Conservation (phyloP, 768 basidiomycete species). For the Termitomyces sp. region DNA sequence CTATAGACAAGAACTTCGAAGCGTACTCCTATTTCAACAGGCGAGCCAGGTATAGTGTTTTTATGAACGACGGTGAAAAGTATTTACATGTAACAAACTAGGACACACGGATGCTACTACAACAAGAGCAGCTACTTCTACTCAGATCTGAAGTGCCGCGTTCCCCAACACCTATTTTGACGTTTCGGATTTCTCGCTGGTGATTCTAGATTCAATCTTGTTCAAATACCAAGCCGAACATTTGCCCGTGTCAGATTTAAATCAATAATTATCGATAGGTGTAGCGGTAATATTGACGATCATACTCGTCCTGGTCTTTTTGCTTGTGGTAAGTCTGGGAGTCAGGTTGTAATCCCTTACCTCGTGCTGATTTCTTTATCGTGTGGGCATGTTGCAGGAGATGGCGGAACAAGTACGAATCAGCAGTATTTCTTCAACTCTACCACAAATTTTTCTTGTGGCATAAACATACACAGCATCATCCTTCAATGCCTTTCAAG, state of each 20-base stretch:
- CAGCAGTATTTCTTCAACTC: constrained; percentile 23
- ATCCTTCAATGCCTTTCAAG: too few species aligned
- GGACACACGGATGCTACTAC: constrained; percentile 25
- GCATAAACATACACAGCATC: too few species aligned
- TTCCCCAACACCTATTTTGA: constrained; percentile 23
- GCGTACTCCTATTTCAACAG: constrained; percentile 14
- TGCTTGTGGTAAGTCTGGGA: constrained; percentile 17
- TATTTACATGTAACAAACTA: background rate
- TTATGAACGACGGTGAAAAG: background rate
- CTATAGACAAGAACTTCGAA: background rate
- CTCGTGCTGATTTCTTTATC: background rate
- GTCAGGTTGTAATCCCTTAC: background rate
- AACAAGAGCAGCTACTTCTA: constrained; percentile 21
- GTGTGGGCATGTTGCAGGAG: constrained; percentile 24
- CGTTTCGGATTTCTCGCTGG: constrained; percentile 24
- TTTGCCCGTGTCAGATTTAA: constrained; percentile 26
- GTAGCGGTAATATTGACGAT: constrained; percentile 18
- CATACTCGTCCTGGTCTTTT: constrained; percentile 22
- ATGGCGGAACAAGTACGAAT: constrained; percentile 21
- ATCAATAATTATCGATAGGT: constrained; percentile 22
- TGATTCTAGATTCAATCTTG: constrained; percentile 26
- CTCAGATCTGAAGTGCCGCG: constrained; percentile 20
- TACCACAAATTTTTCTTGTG: constrained; percentile 12
- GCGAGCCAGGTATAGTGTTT: constrained; percentile 13
- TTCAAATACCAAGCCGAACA: constrained; percentile 19